Evolutionary conservation across 2,329 filamentous ascomycete genomes (phyloP).

Genomic region (Chlorencoelia australis): DNA sequence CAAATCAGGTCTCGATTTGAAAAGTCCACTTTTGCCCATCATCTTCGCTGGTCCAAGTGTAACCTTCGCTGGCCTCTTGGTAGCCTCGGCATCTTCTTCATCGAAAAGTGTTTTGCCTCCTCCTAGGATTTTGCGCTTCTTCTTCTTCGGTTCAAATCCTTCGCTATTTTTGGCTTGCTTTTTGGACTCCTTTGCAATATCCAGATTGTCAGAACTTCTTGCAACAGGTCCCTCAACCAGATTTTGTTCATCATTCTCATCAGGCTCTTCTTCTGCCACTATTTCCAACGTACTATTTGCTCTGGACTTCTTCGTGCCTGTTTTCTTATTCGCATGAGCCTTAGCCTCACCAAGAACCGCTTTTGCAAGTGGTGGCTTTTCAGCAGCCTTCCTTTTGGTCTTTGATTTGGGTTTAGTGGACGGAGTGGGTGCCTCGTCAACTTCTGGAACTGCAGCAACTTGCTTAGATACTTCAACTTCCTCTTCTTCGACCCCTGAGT

Average conservation of each 20-base stretch:
- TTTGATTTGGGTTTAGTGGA: slow-evolving; percentile 11
- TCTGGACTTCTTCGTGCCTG: slow-evolving; percentile 24
- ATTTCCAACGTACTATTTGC: slow-evolving; percentile 29
- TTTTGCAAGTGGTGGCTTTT: slow-evolving; percentile 26
- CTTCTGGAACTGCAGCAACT: background rate
- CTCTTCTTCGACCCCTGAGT: slow-evolving; percentile 7
- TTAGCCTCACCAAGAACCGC: slow-evolving; percentile 35
- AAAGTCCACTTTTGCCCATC: slow-evolving; percentile 23
- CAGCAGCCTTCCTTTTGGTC: slow-evolving; percentile 15
- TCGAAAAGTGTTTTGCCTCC: slow-evolving; percentile 58
- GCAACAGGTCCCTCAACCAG: slow-evolving; percentile 1
- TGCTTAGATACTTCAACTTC: slow-evolving; percentile 5
- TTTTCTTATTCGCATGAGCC: slow-evolving; percentile 23
- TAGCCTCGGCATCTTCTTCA: slow-evolving; percentile 50
- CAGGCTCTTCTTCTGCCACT: slow-evolving; percentile 30
- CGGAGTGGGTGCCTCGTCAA: slow-evolving; percentile 1
- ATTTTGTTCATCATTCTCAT: slow-evolving; percentile 17
- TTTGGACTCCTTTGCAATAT: slow-evolving; percentile 10
- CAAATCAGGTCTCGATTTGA: slow-evolving; percentile 17
- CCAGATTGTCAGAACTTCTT: slow-evolving; percentile 4
- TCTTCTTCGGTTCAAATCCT: slow-evolving; percentile 36
- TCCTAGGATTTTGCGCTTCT: slow-evolving; percentile 65
- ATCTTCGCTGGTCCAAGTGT: slow-evolving; percentile 23
- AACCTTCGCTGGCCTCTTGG: slow-evolving; percentile 29
- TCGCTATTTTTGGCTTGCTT: slow-evolving; percentile 8